Conservation (phyloP, 768 basidiomycete species). For the Rhodotorula graminis region DNA sequence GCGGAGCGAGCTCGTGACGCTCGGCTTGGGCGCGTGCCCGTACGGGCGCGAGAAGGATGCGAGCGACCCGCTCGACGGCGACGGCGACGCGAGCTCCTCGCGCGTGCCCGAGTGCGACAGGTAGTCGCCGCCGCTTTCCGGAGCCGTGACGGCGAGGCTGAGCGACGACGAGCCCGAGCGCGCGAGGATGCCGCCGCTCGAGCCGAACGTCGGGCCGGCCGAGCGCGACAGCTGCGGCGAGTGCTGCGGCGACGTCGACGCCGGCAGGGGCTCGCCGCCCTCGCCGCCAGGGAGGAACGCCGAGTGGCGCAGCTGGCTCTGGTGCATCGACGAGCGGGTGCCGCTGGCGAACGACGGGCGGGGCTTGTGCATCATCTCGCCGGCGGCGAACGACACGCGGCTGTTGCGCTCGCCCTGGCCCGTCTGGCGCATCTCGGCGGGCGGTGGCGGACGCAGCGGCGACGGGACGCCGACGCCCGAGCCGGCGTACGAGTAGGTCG, state of each 20-base stretch:
- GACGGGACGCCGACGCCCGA: conserved; percentile 2
- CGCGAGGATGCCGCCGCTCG: not conserved
- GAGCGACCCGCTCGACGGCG: not conserved
- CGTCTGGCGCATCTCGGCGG: conserved; percentile 31
- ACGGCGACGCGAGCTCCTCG: conserved; percentile 18
- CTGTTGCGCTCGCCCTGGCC: conserved; percentile 25
- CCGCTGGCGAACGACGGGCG: conserved; percentile 2
- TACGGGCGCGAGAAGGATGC: not conserved
- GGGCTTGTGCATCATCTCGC: not conserved
- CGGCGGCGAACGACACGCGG: conserved; percentile 25
- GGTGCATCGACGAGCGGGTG: conserved; percentile 15
- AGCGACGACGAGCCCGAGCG: conserved; percentile 5
- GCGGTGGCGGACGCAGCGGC: conserved; percentile 14
- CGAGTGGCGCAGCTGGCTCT: conserved; percentile 15
- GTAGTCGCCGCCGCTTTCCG: not conserved
- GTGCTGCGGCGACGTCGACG: not conserved
- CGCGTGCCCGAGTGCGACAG: conserved; percentile 19
- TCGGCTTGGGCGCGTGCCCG: conserved; percentile 22
- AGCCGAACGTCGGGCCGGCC: not conserved
- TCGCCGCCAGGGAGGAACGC: not conserved
- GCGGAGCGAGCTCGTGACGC: conserved; percentile 20
- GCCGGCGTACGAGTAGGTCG: conserved; percentile 28
- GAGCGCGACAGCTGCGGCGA: conserved; percentile 12
- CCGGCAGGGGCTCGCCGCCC: not conserved
- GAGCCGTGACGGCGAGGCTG: not conserved